These are phyloP conservation scores for Solanum dulcamara DNA, from an alignment of 257 asterid genomes.

Conservation along the genomic window DNA sequence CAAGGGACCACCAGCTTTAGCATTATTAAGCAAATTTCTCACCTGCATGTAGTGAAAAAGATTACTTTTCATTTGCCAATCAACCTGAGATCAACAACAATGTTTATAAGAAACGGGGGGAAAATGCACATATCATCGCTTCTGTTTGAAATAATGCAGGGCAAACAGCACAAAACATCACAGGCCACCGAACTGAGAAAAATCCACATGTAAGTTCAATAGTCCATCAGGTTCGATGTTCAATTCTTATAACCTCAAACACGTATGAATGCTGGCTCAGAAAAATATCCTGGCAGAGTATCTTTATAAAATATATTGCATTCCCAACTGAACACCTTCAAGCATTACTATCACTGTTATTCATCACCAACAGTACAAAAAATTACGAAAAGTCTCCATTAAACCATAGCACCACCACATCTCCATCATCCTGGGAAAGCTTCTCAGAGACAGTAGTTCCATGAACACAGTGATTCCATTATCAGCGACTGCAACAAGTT, in stretches of 20 bases:
- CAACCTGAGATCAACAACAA: background rate
- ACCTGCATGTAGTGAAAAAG: slow-evolving; percentile 37
- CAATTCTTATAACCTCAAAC: background rate
- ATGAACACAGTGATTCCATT: background rate
- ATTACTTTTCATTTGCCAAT: background rate
- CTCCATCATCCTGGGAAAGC: background rate
- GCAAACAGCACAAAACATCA: background rate
- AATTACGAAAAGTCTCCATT: background rate
- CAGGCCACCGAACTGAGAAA: background rate
- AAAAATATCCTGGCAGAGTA: background rate
- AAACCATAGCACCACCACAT: background rate
- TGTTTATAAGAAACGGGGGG: background rate
- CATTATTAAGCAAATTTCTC: slow-evolving; percentile 69
- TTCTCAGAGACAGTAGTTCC: background rate
- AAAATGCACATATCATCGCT: background rate
- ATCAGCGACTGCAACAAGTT: background rate
- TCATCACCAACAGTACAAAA: background rate
- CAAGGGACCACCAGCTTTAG: slow-evolving; percentile 62
- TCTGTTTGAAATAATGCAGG: background rate
- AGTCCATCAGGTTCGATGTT: background rate
- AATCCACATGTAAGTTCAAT: background rate
- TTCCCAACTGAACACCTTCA: background rate
- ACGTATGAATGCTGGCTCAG: background rate
- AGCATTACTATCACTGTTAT: background rate
- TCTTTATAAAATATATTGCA: background rate